A percentile compares a stretch with the other conserved stretches of the same genome.
Conservation (phyloP, 108 stramenopile species). For the Aurantiochytrium sp. region DNA sequence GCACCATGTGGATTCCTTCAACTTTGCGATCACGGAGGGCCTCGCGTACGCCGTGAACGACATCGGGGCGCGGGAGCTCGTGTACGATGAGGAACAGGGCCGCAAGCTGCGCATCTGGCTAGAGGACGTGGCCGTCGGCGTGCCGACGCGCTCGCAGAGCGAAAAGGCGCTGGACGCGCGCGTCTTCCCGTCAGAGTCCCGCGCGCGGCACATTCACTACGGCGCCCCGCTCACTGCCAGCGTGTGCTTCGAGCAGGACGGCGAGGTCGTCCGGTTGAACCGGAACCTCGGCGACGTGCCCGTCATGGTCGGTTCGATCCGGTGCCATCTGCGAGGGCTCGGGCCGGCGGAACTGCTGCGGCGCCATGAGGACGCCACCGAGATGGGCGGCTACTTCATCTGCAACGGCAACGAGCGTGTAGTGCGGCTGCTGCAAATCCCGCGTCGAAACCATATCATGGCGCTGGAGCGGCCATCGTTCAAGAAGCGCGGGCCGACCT, state of each 20-base stretch:
- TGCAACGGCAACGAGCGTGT: slow-evolving; percentile 91
- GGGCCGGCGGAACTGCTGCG: neutral
- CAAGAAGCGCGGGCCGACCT: slow-evolving; percentile 79
- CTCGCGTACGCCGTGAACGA: slow-evolving; percentile 14
- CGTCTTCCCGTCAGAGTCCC: slow-evolving; percentile 33
- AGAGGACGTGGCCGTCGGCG: slow-evolving; percentile 38
- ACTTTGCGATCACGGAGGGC: slow-evolving; percentile 30
- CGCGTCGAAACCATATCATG: slow-evolving; percentile 80
- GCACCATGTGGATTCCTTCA: slow-evolving; percentile 54
- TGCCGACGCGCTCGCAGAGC: slow-evolving; percentile 33
- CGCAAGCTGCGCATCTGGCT: slow-evolving; percentile 43
- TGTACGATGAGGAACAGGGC: neutral
- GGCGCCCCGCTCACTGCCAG: slow-evolving; percentile 25
- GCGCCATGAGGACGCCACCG: slow-evolving; percentile 63
- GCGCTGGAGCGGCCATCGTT: slow-evolving; percentile 83
- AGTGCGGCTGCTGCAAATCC: slow-evolving; percentile 87
- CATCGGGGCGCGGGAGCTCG: neutral
- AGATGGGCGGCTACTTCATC: slow-evolving; percentile 95
- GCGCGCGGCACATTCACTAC: slow-evolving; percentile 37
- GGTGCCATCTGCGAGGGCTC: slow-evolving; percentile 39
- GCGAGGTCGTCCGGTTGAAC: neutral
- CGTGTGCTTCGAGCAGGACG: neutral
- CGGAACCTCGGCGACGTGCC: slow-evolving; percentile 77
- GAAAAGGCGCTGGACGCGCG: slow-evolving; percentile 21
- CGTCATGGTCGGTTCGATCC: slow-evolving; percentile 82